Evolutionary conservation across 2,329 filamentous ascomycete genomes (phyloP).

Genomic region (Exophiala calicioides): DNA sequence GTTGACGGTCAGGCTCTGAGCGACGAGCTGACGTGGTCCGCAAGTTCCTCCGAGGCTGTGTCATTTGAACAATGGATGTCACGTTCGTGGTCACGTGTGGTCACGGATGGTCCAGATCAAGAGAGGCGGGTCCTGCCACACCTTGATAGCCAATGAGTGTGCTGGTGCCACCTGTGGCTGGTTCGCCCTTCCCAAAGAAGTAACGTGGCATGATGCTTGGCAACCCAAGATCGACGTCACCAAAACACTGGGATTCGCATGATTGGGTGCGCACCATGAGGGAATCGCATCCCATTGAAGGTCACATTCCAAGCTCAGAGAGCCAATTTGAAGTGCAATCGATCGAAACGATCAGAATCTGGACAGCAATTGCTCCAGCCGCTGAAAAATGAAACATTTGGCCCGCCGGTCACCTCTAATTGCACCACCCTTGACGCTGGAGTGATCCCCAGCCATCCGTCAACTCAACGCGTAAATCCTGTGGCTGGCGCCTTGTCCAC

Average conservation of each 20-base stretch:
- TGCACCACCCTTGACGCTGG: neutral
- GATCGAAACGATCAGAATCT: too few species aligned
- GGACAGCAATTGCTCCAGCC: too few species aligned
- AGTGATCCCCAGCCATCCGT: constrained; percentile 18
- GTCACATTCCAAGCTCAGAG: too few species aligned
- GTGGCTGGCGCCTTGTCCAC: constrained; percentile 28
- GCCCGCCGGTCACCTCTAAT: neutral
- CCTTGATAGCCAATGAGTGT: neutral
- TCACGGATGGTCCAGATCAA: too few species aligned
- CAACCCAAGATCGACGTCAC: neutral
- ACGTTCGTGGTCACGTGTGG: neutral
- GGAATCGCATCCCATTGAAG: neutral
- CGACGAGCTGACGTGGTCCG: too few species aligned
- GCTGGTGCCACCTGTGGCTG: constrained; percentile 2
- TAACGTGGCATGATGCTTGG: neutral
- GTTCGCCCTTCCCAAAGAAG: neutral
- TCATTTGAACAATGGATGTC: too few species aligned
- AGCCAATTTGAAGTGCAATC: neutral
- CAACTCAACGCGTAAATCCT: constrained; percentile 21
- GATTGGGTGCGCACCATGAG: neutral
- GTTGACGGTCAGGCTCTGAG: too few species aligned
- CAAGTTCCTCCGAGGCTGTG: too few species aligned
- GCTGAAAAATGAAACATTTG: constrained; percentile 2
- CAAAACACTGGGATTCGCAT: neutral
- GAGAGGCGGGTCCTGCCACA: too few species aligned